Evolutionary conservation across 805 yeast species (phyloP), one percentile per base, ranked within the genome.

Genomic region (Suhomyces tanzawaensis): DNA sequence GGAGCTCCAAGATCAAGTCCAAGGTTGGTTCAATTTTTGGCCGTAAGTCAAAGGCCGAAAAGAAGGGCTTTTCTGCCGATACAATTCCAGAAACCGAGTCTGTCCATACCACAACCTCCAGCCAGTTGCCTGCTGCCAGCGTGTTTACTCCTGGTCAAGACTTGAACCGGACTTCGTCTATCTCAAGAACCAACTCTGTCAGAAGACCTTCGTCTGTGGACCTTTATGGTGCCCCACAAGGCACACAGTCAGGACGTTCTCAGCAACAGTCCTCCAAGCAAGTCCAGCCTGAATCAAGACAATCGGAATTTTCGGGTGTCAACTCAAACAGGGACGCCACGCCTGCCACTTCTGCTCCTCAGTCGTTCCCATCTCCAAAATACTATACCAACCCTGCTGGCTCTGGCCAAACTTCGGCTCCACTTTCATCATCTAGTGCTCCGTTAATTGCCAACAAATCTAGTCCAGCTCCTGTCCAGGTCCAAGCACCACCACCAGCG

Each of bases 21-120:
- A 79, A 68, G 52, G 82, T 85, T 40, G 95, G 95, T 7, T 82
- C 93, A 1, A 76, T 85, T 45, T 79, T 85, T 51, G 81, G 84
- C 31, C 75, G 79, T 46, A 57, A 48, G 29, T 81, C 77, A 57
- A 79, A 77, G 51, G 68, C 70, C 44, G 65, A 67, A 32, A 28
- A 29, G 36, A 32, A 44, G 19, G 42, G 41, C 21, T 36, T 46
- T 9, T 19, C 40, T 11, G 34, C 27, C 24, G 61, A 57, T 18
- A 44, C 61, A 6, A 63, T 65, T 28, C 65, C 65, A 1, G 74
- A 69, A 43, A 48, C 58, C 34, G 62, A 49, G 11, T 60, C 69
- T 6, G 44, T 57, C 15, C 41, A 52, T 16, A 51, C 62, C 12
- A 42, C 52, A 16, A 32, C 44, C 5, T 39, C 42, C 15, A 32